phyloP scores from a whole-genome alignment of 2,329 filamentous ascomycete species.

The Colletotrichum aenigma region DNA sequence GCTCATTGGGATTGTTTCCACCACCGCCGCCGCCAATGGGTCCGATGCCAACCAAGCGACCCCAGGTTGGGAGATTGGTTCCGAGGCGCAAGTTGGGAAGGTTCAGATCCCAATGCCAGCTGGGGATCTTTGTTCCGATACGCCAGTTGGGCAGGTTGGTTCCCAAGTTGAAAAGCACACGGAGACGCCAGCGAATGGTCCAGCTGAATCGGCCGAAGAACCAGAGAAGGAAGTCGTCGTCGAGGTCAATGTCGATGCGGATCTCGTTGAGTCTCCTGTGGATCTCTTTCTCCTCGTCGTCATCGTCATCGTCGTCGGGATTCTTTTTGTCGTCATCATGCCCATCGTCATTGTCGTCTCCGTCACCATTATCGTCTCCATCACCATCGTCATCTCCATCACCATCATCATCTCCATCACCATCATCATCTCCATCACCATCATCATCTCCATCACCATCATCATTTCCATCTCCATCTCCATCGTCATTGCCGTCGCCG shows the following conservation, averaged over 20 bases:
- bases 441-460: neutral
- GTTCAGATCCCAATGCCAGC: neutral
- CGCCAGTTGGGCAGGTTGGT: neutral
- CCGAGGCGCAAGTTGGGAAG: neutral
- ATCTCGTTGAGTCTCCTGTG: neutral
- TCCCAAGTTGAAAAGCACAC: neutral
- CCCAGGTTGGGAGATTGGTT: neutral
- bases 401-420: neutral
- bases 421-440: rapidly evolving
- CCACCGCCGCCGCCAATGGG: neutral
- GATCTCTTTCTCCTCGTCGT: neutral
- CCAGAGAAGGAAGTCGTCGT: neutral
- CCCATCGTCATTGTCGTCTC: neutral
- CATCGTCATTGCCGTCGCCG: neutral
- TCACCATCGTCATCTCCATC: neutral
- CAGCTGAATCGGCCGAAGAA: neutral
- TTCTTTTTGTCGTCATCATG: neutral
- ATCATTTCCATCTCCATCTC: neutral
- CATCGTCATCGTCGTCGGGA: neutral
- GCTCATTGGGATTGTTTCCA: neutral
- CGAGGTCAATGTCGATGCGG: neutral
- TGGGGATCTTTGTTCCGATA: neutral
- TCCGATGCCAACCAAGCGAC: neutral
- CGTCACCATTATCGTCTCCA: neutral
- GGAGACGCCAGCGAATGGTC: neutral